Conservation (phyloP, 2,329 filamentous ascomycete genomes). For the Fusarium sp. region DNA sequence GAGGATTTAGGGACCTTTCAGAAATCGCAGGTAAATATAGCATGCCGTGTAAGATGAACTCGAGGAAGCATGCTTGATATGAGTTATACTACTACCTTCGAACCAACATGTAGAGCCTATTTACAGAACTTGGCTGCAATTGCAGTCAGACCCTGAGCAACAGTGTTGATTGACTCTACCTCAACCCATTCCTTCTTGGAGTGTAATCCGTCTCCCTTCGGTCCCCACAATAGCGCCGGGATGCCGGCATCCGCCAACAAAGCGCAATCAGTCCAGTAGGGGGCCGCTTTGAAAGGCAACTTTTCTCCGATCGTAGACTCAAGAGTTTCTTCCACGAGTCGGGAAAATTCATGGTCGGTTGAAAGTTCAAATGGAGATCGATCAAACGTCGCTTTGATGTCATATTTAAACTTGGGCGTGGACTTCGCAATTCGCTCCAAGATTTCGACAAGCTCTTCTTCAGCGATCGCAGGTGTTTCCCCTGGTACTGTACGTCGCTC, state of each 20-base stretch:
- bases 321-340: background rate
- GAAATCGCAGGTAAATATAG: no score
- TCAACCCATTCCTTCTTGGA: background rate
- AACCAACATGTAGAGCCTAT: background rate
- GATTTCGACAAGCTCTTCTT: background rate
- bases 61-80: no score
- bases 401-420: background rate
- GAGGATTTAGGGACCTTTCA: no score
- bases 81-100: no score
- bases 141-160: background rate
- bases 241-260: background rate
- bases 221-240: background rate
- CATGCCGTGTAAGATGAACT: no score
- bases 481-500: constrained; percentile 61
- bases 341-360: background rate
- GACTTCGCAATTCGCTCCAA: background rate
- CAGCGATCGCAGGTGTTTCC: background rate
- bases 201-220: background rate
- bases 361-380: background rate
- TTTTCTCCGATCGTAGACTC: background rate
- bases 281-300: background rate
- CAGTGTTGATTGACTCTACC: background rate
- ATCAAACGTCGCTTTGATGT: background rate
- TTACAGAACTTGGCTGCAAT: background rate
- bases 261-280: background rate